A percentile compares a stretch with the other conserved stretches of the same genome.
Evolutionary conservation across 768 basidiomycete species (phyloP).

Genomic region (Hygrophoropsis aurantiaca): DNA sequence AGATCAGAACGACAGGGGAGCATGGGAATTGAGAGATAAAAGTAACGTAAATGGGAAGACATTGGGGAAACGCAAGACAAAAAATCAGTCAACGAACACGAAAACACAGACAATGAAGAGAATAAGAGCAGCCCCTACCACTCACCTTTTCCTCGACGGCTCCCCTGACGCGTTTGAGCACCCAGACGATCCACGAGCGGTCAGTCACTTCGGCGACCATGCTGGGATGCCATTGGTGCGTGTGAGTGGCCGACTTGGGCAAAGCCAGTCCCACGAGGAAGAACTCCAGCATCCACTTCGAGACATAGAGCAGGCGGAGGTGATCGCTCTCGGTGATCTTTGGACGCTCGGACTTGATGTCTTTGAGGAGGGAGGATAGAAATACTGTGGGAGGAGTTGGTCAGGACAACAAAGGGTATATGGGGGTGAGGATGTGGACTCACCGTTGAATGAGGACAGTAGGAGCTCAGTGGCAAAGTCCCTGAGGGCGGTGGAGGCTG

Average conservation of each 20-base stretch:
- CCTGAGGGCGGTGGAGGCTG: conserved; percentile 62
- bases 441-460: conserved; percentile 86
- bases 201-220: conserved; percentile 85
- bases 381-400: conserved; percentile 58
- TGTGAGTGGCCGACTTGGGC: conserved; percentile 29
- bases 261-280: conserved; percentile 58
- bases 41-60: no score
- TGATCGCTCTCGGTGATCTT: conserved; percentile 96
- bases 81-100: conserved; percentile 4
- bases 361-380: conserved; percentile 80
- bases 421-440: conserved; percentile 30
- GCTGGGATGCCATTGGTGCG: conserved; percentile 60
- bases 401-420: conserved; percentile 15
- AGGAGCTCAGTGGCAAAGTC: conserved; percentile 72
- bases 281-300: conserved; percentile 92
- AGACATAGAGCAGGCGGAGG: conserved; percentile 80
- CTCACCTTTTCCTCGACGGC: conserved; percentile 89
- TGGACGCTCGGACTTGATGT: conserved; percentile 88
- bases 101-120: background rate
- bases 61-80: no score
- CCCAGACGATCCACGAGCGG: conserved; percentile 86
- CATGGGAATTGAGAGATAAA: no score
- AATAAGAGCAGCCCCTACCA: no score
- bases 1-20: no score
- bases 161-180: conserved; percentile 82